phyloP scores from a whole-genome alignment of 441 rosid genomes.

The Breynia disticha region DNA sequence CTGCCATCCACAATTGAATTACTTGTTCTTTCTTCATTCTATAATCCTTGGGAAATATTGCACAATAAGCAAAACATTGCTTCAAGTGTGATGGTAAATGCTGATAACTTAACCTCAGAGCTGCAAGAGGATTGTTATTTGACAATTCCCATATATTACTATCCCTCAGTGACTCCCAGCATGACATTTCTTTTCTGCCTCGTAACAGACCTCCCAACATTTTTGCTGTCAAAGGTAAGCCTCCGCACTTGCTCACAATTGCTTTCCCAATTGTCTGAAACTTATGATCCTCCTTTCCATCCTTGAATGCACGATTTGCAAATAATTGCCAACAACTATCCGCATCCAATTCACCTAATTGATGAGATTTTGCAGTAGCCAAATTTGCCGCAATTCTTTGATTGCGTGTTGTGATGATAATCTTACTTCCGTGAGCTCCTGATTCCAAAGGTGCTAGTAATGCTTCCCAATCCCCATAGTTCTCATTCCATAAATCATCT shows the following conservation, averaged over 20 bases:
- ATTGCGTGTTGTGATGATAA: not conserved
- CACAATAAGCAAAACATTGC: constrained; percentile 3
- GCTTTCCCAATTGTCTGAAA: not conserved
- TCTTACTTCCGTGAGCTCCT: too few relatives aligned
- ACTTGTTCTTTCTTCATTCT: not conserved
- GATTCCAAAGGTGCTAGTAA: not conserved
- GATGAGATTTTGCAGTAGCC: not conserved
- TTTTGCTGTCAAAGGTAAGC: not conserved
- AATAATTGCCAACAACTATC: not conserved
- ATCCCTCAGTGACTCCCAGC: not conserved
- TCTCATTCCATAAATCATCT: not conserved
- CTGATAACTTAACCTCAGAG: not conserved
- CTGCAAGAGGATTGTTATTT: not conserved
- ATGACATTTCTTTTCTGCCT: not conserved
- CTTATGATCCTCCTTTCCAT: not conserved
- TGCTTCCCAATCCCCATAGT: not conserved
- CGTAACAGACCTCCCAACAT: not conserved
- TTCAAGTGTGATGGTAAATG: not conserved
- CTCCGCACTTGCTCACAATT: not conserved
- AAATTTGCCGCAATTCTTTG: too few relatives aligned
- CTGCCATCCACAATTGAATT: not conserved
- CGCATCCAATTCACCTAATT: not conserved
- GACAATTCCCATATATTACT: not conserved
- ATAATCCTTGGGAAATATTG: constrained; percentile 5
- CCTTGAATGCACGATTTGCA: not conserved